Conservation (phyloP, 2,329 filamentous ascomycete genomes). For the Penicillium sclerotiorum region DNA sequence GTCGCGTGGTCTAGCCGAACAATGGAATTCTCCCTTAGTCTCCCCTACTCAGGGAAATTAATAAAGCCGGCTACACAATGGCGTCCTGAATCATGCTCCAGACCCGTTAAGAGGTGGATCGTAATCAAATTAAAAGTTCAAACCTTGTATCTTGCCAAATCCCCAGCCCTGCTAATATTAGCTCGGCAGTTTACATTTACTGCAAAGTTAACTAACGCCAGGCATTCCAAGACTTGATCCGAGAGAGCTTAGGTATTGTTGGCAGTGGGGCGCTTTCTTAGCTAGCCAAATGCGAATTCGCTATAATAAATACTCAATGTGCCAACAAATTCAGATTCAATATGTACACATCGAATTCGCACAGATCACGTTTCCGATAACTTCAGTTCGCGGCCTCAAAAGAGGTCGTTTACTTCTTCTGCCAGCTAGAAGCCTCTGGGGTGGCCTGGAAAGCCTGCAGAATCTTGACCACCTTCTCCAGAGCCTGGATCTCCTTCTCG, state of each 20-base stretch:
- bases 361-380: conserved; percentile 8
- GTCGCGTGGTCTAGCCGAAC: too few relatives aligned
- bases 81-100: neutral
- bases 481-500: conserved; percentile 69
- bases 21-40: too few relatives aligned
- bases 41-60: too few relatives aligned
- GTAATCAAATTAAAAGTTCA: conserved; percentile 8
- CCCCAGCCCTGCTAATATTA: neutral
- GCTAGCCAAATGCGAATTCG: conserved; percentile 17
- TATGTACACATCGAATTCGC: conserved; percentile 25
- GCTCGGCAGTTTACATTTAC: neutral
- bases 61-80: too few relatives aligned
- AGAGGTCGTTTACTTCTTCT: conserved; percentile 47
- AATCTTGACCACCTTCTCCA: conserved; percentile 79
- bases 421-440: conserved; percentile 58
- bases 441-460: conserved; percentile 65
- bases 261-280: too few relatives aligned
- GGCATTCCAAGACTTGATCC: too few relatives aligned
- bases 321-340: conserved; percentile 20
- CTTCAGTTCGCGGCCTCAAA: conserved; percentile 5
- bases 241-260: too few relatives aligned
- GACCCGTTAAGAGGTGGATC: neutral
- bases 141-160: conserved; percentile 1
- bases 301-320: conserved; percentile 19
- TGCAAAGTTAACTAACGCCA: neutral